Percentiles rank a stretch among this genome's conserved stretches.
These are phyloP conservation scores for Scleroderma citrinum DNA, from an alignment of 768 basidiomycete genomes.

Conservation along the genomic window DNA sequence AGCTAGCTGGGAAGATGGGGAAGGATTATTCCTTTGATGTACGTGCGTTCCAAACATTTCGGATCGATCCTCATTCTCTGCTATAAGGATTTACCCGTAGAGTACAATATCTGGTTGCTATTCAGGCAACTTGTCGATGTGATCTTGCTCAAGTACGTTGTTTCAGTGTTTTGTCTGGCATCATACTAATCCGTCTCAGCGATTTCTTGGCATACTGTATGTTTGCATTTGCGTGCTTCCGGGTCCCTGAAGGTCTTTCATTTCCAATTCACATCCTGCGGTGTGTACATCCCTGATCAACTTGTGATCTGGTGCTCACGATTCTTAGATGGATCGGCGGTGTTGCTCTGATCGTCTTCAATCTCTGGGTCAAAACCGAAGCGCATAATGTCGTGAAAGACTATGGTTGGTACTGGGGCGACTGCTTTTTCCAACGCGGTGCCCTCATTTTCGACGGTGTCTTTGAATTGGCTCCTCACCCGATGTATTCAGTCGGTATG, in stretches of 20 bases:
- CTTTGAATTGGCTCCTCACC: conserved; percentile 88
- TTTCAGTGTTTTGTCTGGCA: background rate
- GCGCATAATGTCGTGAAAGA: conserved; percentile 97
- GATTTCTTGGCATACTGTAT: conserved; percentile 93
- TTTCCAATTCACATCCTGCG: conserved; percentile 69
- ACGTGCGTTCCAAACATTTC: conserved; percentile 22
- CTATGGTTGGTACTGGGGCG: conserved; percentile 98
- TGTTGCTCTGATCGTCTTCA: conserved; percentile 81
- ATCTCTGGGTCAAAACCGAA: conserved; percentile 97
- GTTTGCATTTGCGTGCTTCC: conserved; percentile 92
- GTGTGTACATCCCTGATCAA: conserved; percentile 32
- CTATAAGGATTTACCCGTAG: conserved; percentile 75
- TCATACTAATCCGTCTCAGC: conserved; percentile 34
- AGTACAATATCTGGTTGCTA: conserved; percentile 95
- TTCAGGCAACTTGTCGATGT: conserved; percentile 96
- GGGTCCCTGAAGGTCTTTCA: conserved; percentile 76
- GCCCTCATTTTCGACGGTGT: conserved; percentile 96
- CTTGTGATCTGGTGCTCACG: conserved; percentile 3
- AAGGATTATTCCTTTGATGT: conserved; percentile 91
- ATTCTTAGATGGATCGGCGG: conserved; percentile 78
- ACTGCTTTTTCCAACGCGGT: conserved; percentile 89
- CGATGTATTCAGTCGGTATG: conserved; percentile 90
- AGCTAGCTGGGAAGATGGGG: conserved; percentile 91
- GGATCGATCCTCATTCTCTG: background rate
- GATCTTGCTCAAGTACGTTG: conserved; percentile 85